These are phyloP conservation scores for Haplosporangium sp. DNA, from an alignment of 371 early-diverging fungal species.

Conservation along the genomic window DNA sequence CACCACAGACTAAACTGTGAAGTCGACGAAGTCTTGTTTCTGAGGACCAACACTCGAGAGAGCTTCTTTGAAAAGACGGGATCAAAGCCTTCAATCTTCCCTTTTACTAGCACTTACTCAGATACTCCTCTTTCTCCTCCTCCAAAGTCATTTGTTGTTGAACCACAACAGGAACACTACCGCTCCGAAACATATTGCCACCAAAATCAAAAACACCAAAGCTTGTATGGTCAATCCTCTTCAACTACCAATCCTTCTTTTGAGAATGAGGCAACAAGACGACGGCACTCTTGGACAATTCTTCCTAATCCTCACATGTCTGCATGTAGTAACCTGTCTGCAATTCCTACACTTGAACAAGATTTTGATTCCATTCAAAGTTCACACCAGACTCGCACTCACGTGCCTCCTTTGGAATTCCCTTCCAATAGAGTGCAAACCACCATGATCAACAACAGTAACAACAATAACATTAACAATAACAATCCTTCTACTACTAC, in stretches of 20 bases:
- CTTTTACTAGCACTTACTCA: conserved; percentile 9
- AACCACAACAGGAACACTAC: conserved; percentile 7
- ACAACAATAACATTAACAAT: no score
- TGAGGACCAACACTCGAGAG: conserved; percentile 42
- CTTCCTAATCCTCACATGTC: conserved; percentile 45
- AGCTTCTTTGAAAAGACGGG: conserved; percentile 16
- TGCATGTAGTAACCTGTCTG: conserved; percentile 41
- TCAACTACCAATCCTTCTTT: no score
- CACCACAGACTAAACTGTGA: conserved; percentile 47
- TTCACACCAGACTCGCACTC: no score
- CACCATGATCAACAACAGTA: no score
- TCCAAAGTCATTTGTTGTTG: no score
- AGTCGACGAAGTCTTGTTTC: conserved; percentile 51
- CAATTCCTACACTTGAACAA: conserved; percentile 40
- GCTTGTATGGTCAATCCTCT: no score
- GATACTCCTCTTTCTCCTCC: not conserved
- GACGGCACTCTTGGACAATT: conserved; percentile 18
- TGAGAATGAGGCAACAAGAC: conserved; percentile 26
- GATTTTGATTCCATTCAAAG: conserved; percentile 20
- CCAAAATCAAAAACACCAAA: no score
- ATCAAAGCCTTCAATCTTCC: conserved; percentile 8
- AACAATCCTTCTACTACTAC: no score
- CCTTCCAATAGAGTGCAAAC: no score
- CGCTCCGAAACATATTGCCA: not conserved
- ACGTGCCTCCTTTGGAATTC: no score